phyloP scores from a whole-genome alignment of 331 rosid species.

The Acacia concinna region DNA sequence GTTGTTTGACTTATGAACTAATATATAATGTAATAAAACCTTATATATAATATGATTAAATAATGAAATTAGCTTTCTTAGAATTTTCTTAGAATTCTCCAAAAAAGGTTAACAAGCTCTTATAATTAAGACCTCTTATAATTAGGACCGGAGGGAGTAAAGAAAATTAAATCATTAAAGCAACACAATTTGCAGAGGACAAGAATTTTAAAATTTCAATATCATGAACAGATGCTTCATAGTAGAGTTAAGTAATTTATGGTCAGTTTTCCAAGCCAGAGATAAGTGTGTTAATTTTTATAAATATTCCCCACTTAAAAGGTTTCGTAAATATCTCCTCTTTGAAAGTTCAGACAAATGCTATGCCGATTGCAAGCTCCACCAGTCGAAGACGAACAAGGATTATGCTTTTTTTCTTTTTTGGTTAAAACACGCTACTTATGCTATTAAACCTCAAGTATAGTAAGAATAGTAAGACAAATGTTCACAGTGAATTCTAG shows the following conservation, averaged over 20 bases:
- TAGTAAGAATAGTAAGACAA: neutral
- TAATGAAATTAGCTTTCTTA: too few species aligned
- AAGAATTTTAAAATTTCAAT: slow-evolving; percentile 17
- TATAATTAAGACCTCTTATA: too few species aligned
- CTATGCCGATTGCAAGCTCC: neutral
- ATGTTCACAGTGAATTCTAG: neutral
- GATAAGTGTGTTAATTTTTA: neutral
- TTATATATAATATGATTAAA: too few species aligned
- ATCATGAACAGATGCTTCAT: slow-evolving; percentile 4
- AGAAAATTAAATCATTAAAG: neutral
- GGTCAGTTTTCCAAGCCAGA: neutral
- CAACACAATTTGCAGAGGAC: neutral
- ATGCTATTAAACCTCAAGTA: neutral
- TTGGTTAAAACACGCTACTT: neutral
- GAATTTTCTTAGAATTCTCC: too few species aligned
- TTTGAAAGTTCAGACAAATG: slow-evolving; percentile 18
- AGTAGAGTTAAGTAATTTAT: slow-evolving; percentile 2
- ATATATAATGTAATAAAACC: too few species aligned
- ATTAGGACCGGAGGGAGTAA: too few species aligned
- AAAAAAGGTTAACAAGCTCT: too few species aligned
- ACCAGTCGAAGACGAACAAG: neutral
- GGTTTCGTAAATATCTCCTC: slow-evolving; percentile 1
- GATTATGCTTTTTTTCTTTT: too few species aligned
- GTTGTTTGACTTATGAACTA: too few species aligned
- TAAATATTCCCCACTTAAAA: neutral